Percentiles rank a stretch among this genome's conserved stretches.
Evolutionary conservation across 352 stramenopile genomes (phyloP).

Genomic region (Globisporangium middletonii): DNA sequence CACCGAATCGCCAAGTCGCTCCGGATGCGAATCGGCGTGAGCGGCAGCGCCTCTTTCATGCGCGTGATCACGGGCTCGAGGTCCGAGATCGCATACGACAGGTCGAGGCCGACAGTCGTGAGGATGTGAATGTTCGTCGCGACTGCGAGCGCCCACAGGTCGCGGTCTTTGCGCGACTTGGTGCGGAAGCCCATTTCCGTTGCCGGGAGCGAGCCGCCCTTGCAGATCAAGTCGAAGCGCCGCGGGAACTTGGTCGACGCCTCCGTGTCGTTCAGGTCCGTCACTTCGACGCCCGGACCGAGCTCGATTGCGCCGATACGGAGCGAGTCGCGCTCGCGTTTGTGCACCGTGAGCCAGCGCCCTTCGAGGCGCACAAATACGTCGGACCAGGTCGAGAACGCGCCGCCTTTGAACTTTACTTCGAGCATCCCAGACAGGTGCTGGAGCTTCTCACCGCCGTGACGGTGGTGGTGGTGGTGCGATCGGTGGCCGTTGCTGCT

Average conservation of each 20-base stretch:
- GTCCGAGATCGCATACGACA: conserved; percentile 44
- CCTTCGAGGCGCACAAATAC: conserved; percentile 24
- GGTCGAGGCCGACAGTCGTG: conserved; percentile 34
- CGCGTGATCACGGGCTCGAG: conserved; percentile 45
- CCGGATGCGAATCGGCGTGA: conserved; percentile 64
- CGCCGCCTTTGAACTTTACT: conserved; percentile 25
- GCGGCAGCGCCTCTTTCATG: conserved; percentile 45
- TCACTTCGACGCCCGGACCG: conserved; percentile 57
- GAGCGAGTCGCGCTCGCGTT: conserved; percentile 33
- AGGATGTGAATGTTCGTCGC: conserved; percentile 59
- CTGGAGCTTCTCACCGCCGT: conserved; percentile 15
- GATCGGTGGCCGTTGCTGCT: background rate
- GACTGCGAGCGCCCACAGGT: conserved; percentile 68
- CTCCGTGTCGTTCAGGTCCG: conserved; percentile 51
- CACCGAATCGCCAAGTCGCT: conserved; percentile 57
- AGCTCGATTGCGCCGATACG: conserved; percentile 67
- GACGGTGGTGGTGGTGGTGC: background rate
- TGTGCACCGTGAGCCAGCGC: conserved; percentile 30
- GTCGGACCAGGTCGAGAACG: conserved; percentile 26
- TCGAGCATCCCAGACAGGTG: conserved; percentile 17
- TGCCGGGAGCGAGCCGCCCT: conserved; percentile 52
- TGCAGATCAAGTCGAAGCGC: conserved; percentile 69
- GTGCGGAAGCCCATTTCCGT: conserved; percentile 75
- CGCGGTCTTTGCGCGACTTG: conserved; percentile 71
- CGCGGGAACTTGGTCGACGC: conserved; percentile 64